Evolutionary conservation across 1,139 yeast genomes (phyloP), one percentile per base, ranked within the genome.

Genomic region (Saccharomyces hybrid): DNA sequence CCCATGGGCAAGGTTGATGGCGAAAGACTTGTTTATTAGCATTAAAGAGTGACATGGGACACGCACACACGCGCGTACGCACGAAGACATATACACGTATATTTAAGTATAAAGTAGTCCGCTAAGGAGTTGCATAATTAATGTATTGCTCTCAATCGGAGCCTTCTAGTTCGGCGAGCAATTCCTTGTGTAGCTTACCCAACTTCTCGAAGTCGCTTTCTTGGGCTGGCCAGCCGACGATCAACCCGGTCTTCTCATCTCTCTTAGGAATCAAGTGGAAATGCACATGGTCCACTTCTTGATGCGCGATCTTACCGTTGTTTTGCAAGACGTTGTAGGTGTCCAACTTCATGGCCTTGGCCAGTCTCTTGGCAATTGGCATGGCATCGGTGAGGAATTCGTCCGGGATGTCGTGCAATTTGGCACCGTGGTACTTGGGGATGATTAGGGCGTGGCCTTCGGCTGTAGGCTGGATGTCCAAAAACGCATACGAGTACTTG

Each of bases 201-300:
- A 90, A 76, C 55, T 82, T 80, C n/a, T 75, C 85, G 66, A 84
- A 79, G 66, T 86, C 86, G 26, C 93, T 85, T 54, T 78, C 79
- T 61, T 83, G 81, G n/a, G 88, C 83, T 4, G 97, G 97, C 97
- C 98, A 91, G 31, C 93, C 96, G 41, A 91, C 90, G 41, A 77
- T 78, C 59, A 91, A 78, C 0, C 98, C 98, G 14, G 90, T 75
- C 44, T 78, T 78, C 2, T 70, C 75, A 62, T 83, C 83, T 56
- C 78, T 78, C 78, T 91, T 91, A 48, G 99, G 99, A 66, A 93
- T 93, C 72, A 93, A 81, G 69, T 93, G 99, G 79, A 91, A 87
- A 71, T 91, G 99, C 55, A 91, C 97, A 70, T 93, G 99, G 65
- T 87, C 96, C 57, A 93, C 97, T 56, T 78, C 83, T 73, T 93